phyloP scores from a whole-genome alignment of 2,329 filamentous ascomycete species.

The Alternaria ventricosa region DNA sequence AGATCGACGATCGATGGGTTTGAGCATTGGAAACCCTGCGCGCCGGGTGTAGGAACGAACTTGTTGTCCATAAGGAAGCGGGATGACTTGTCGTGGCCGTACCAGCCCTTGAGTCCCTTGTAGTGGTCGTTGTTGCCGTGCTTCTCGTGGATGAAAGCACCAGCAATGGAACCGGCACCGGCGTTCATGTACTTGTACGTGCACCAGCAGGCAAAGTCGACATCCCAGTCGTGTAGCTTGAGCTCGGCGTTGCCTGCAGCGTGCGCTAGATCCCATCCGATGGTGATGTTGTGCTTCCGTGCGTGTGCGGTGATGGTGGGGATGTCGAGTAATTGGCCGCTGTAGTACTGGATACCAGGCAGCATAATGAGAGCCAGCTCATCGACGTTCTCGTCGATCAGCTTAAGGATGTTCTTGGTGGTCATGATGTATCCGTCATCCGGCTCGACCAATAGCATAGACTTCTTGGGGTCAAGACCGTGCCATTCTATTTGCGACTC shows the following conservation, averaged over 20 bases:
- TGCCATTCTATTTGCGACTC: conserved; percentile 81
- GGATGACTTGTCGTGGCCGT: conserved; percentile 77
- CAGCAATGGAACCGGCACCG: conserved; percentile 80
- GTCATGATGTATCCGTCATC: conserved; percentile 67
- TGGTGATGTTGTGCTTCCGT: conserved; percentile 70
- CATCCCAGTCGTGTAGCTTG: conserved; percentile 82
- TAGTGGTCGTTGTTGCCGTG: conserved; percentile 69
- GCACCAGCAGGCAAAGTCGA: conserved; percentile 92
- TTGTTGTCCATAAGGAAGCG: conserved; percentile 84
- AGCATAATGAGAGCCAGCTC: conserved; percentile 78
- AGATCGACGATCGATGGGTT: conserved; percentile 82
- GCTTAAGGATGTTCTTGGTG: conserved; percentile 71
- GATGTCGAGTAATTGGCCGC: conserved; percentile 86
- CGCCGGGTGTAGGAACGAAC: conserved; percentile 79
- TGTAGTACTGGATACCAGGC: conserved; percentile 89
- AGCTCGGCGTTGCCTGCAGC: conserved; percentile 84
- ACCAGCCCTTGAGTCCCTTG: conserved; percentile 81
- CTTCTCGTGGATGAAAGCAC: conserved; percentile 77
- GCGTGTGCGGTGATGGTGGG: conserved; percentile 77
- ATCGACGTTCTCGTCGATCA: conserved; percentile 76
- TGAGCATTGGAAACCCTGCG: conserved; percentile 81
- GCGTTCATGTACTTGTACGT: conserved; percentile 94
- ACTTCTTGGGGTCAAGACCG: conserved; percentile 67
- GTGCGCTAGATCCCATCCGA: conserved; percentile 90
- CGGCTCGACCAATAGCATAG: conserved; percentile 73